phyloP scores from a whole-genome alignment of 495 filamentous ascomycete genomes.

The Penicillium lividum region DNA sequence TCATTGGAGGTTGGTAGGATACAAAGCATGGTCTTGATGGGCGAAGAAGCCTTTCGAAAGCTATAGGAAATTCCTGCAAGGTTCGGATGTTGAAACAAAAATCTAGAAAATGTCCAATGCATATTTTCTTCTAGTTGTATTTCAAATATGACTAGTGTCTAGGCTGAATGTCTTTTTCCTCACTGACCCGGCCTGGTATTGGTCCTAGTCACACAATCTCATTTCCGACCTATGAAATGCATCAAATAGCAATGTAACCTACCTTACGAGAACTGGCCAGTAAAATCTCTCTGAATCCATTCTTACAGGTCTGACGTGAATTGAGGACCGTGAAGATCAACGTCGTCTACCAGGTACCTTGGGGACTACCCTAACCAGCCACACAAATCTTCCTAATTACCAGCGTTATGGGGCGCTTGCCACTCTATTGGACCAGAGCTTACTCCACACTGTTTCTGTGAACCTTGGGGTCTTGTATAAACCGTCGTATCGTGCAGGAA shows the following conservation, averaged over 20 bases:
- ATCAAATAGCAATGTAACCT: background rate
- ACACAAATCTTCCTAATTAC: conserved; percentile 23
- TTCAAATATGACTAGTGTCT: no score
- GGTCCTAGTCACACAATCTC: background rate
- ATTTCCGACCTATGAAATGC: background rate
- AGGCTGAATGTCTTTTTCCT: background rate
- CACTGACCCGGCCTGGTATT: background rate
- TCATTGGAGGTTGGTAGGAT: no score
- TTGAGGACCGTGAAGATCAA: conserved; percentile 33
- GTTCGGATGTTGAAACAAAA: no score
- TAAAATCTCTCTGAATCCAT: conserved; percentile 2
- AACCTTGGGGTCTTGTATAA: conserved; percentile 19
- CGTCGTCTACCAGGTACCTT: conserved; percentile 26
- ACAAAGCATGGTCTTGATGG: no score
- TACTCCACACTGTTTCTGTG: conserved; percentile 13
- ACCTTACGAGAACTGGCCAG: conserved; percentile 5
- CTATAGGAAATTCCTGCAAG: no score
- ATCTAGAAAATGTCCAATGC: no score
- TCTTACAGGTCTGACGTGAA: conserved; percentile 10
- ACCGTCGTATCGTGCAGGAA: conserved; percentile 8
- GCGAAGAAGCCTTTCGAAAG: no score
- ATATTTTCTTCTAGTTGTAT: no score
- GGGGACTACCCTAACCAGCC: conserved; percentile 19
- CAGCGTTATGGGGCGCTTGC: conserved; percentile 12
- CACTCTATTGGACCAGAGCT: conserved; percentile 9